These are phyloP conservation scores for Scheffersomyces spartinae DNA, from an alignment of 805 yeast genomes.

Conservation along the genomic window DNA sequence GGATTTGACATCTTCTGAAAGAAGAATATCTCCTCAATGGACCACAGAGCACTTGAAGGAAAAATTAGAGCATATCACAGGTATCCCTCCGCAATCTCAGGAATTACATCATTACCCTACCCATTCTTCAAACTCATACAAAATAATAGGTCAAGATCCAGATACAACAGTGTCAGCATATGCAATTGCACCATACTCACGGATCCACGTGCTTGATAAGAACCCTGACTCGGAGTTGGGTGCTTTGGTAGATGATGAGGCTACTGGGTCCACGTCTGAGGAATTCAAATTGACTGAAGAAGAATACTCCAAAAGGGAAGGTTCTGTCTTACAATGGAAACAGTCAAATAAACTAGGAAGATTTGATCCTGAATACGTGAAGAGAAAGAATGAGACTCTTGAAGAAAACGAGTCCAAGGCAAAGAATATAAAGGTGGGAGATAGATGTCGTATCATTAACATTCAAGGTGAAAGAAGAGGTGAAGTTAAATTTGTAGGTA, in stretches of 20 bases:
- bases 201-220: slow-evolving; percentile 48
- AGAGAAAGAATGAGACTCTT: slow-evolving; percentile 13
- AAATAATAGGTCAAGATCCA: slow-evolving; percentile 10
- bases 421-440: slow-evolving; percentile 30
- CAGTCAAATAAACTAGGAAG: slow-evolving; percentile 56
- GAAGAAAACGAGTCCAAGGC: slow-evolving; percentile 18
- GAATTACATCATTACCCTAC: slow-evolving; percentile 33
- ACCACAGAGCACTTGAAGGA: slow-evolving; percentile 37
- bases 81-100: slow-evolving; percentile 53
- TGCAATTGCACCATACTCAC: slow-evolving; percentile 25
- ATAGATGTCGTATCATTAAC: slow-evolving; percentile 41
- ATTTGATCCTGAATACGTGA: slow-evolving; percentile 43
- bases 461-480: slow-evolving; percentile 53
- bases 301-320: slow-evolving; percentile 46
- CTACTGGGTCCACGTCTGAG: slow-evolving; percentile 12
- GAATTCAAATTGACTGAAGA: slow-evolving; percentile 41
- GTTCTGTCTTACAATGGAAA: slow-evolving; percentile 75
- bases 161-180: slow-evolving; percentile 13
- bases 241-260: slow-evolving; percentile 15
- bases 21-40: slow-evolving; percentile 57
- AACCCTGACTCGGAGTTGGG: slow-evolving; percentile 41
- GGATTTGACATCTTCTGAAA: slow-evolving; percentile 54
- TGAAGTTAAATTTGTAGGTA: slow-evolving; percentile 58
- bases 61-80: slow-evolving; percentile 60
- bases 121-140: slow-evolving; percentile 23